Conservation (phyloP, 768 basidiomycete species). For the Phlegmacium glaucopus region DNA sequence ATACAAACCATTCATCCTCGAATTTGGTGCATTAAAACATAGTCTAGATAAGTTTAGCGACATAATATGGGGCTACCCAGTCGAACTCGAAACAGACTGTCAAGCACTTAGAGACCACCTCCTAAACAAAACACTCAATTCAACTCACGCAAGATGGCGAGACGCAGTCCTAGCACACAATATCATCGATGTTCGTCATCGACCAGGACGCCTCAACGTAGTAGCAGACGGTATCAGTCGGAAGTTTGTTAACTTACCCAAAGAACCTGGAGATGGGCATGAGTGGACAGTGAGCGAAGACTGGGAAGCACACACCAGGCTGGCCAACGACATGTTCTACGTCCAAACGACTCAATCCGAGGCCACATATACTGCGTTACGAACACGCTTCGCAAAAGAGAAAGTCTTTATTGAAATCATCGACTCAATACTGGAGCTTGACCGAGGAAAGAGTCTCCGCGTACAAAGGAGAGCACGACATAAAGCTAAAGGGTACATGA, state of each 20-base stretch:
- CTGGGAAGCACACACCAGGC: conserved; percentile 15
- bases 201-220: conserved; percentile 10
- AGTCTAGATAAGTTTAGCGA: conserved; percentile 27
- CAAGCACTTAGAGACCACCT: conserved; percentile 30
- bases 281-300: conserved; percentile 29
- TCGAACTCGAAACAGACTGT: conserved; percentile 35
- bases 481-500: conserved; percentile 21
- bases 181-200: conserved; percentile 20
- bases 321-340: conserved; percentile 16
- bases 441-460: conserved; percentile 9
- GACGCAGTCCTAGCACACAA: conserved; percentile 28
- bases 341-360: background rate
- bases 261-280: conserved; percentile 20
- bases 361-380: background rate
- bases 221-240: conserved; percentile 29
- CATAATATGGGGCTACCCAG: conserved; percentile 24
- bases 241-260: conserved; percentile 13
- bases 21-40: conserved; percentile 36
- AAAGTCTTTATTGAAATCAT: conserved; percentile 18
- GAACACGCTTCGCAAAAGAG: conserved; percentile 18
- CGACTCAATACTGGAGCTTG: conserved; percentile 19
- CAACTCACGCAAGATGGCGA: conserved; percentile 31
- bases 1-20: conserved; percentile 31
- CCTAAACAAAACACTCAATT: conserved; percentile 15
- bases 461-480: conserved; percentile 11